Evolutionary conservation across 2,329 filamentous ascomycete species (phyloP).

Genomic region (Colletotrichum cereale): DNA sequence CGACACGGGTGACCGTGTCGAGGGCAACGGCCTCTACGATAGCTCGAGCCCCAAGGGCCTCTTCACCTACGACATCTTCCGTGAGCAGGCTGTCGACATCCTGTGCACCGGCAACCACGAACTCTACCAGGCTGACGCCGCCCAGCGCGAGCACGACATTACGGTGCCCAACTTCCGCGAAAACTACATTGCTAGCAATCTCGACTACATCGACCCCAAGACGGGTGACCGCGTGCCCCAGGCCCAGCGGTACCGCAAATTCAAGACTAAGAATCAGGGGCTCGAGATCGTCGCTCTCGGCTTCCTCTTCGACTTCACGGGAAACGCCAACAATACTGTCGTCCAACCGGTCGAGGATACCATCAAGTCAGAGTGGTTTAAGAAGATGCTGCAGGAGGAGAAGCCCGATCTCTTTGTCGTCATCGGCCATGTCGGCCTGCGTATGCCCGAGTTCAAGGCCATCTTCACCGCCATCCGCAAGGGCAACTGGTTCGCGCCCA

Average conservation of each 20-base stretch:
- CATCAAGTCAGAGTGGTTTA: conserved; percentile 89
- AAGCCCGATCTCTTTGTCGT: conserved; percentile 91
- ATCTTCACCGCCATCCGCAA: conserved; percentile 84
- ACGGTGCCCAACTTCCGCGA: conserved; percentile 87
- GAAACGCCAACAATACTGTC: conserved; percentile 90
- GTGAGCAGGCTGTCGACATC: conserved; percentile 84
- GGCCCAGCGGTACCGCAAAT: conserved; percentile 86
- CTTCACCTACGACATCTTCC: conserved; percentile 90
- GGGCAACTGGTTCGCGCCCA: conserved; percentile 83
- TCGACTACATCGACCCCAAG: conserved; percentile 84
- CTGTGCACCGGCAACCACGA: conserved; percentile 95
- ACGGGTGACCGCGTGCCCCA: conserved; percentile 80
- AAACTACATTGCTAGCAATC: conserved; percentile 89
- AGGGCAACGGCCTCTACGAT: conserved; percentile 96
- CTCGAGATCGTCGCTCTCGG: conserved; percentile 90
- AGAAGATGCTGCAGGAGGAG: conserved; percentile 84
- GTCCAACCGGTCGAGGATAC: conserved; percentile 85
- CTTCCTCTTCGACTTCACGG: conserved; percentile 93
- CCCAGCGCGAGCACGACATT: conserved; percentile 80
- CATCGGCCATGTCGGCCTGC: conserved; percentile 85
- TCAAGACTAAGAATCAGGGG: conserved; percentile 90
- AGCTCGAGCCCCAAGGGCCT: conserved; percentile 87
- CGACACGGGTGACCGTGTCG: conserved; percentile 93
- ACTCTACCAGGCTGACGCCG: conserved; percentile 85
- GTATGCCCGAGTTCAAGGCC: conserved; percentile 81